Percentiles rank a stretch among this genome's conserved stretches.
These are phyloP conservation scores for Xylaria sp. DNA, from an alignment of 2,329 filamentous ascomycete genomes.

Conservation along the genomic window DNA sequence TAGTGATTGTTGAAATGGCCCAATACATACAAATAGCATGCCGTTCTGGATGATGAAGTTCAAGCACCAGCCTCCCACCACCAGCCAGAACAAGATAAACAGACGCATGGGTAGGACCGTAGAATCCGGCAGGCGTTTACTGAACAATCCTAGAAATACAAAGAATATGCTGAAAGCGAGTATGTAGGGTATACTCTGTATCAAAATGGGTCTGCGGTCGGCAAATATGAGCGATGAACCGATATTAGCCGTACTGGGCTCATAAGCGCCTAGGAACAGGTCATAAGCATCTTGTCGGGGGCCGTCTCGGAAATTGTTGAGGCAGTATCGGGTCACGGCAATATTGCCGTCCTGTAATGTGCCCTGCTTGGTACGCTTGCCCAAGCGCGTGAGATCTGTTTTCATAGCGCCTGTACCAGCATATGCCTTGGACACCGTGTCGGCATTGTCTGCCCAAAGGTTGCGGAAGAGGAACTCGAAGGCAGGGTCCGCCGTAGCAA, in stretches of 20 bases:
- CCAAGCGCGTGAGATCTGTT: slow-evolving; percentile 96
- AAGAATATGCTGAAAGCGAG: slow-evolving; percentile 86
- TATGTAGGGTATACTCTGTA: slow-evolving; percentile 94
- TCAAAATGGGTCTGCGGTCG: slow-evolving; percentile 82
- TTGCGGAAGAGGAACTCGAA: slow-evolving; percentile 96
- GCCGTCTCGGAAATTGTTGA: slow-evolving; percentile 94
- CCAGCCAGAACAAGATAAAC: slow-evolving; percentile 79
- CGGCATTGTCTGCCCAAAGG: slow-evolving; percentile 97
- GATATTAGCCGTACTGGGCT: slow-evolving; percentile 73
- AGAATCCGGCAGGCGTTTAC: slow-evolving; percentile 72
- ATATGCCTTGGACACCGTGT: slow-evolving; percentile 90
- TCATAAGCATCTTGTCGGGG: slow-evolving; percentile 95
- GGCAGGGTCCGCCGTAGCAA: slow-evolving; percentile 74
- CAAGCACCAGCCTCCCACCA: slow-evolving; percentile 71
- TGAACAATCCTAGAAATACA: slow-evolving; percentile 75
- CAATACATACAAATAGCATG: slow-evolving; percentile 84
- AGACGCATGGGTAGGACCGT: slow-evolving; percentile 81
- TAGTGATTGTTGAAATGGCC: background rate
- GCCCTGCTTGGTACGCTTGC: slow-evolving; percentile 83
- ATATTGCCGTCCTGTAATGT: slow-evolving; percentile 87
- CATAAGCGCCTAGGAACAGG: slow-evolving; percentile 86
- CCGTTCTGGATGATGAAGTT: slow-evolving; percentile 84
- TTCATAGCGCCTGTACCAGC: slow-evolving; percentile 97
- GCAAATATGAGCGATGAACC: slow-evolving; percentile 78
- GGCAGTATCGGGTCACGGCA: slow-evolving; percentile 84